Evolutionary conservation across 805 yeast genomes (phyloP).

Genomic region (Priceomyces castillae): DNA sequence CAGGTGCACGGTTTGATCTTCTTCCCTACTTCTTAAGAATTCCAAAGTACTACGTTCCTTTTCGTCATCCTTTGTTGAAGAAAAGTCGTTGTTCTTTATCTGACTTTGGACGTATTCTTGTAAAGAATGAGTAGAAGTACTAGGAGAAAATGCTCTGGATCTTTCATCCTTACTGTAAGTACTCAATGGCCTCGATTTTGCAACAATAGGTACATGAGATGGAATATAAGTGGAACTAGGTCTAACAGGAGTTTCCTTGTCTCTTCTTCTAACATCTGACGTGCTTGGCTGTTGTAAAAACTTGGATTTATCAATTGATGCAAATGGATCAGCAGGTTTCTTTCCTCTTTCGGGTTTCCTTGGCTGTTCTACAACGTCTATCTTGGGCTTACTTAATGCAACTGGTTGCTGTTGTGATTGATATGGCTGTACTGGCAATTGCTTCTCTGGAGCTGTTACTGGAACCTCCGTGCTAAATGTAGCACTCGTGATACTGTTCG

Average conservation of each 20-base stretch:
- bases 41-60: slow-evolving; percentile 30
- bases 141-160: not conserved
- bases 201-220: not conserved
- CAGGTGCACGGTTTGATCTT: slow-evolving; percentile 9
- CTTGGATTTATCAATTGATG: slow-evolving; percentile 40
- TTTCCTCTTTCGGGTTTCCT: not conserved
- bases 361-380: not conserved
- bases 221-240: slow-evolving; percentile 15
- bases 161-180: slow-evolving; percentile 8
- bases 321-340: slow-evolving; percentile 38
- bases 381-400: not conserved
- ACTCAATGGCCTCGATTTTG: slow-evolving; percentile 8
- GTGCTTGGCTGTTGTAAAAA: slow-evolving; percentile 12
- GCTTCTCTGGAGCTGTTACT: not conserved
- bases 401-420: not conserved
- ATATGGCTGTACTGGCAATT: not conserved
- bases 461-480: not conserved
- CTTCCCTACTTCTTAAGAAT: slow-evolving; percentile 36
- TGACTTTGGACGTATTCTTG: slow-evolving; percentile 34
- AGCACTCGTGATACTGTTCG: not conserved
- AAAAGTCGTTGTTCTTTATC: slow-evolving; percentile 23
- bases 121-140: slow-evolving; percentile 19
- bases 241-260: slow-evolving; percentile 8
- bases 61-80: slow-evolving; percentile 16
- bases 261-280: slow-evolving; percentile 1